These are phyloP conservation scores for Xylaria grammica DNA, from an alignment of 495 filamentous ascomycete genomes.

Conservation along the genomic window DNA sequence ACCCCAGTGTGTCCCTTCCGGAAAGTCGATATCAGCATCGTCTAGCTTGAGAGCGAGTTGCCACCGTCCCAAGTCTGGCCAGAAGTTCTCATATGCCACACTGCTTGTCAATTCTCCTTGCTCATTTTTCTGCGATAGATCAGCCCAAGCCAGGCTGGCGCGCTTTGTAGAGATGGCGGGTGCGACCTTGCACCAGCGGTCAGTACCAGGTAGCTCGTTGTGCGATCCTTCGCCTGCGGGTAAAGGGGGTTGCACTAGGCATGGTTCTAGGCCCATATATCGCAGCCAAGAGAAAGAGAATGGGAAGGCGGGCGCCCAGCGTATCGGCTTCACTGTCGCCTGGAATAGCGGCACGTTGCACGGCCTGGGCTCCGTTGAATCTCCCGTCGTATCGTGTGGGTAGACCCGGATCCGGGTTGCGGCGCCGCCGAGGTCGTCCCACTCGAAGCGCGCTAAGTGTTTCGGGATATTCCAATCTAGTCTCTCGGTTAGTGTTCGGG, in stretches of 20 bases:
- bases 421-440: constrained; percentile 42
- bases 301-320: constrained; percentile 49
- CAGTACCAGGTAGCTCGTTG: constrained; percentile 42
- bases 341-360: constrained; percentile 47
- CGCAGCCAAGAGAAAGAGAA: constrained; percentile 40
- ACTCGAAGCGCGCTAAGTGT: constrained; percentile 57
- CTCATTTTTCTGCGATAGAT: constrained; percentile 42
- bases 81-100: constrained; percentile 42
- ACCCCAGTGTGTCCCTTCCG: constrained; percentile 36
- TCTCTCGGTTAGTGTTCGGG: constrained; percentile 5
- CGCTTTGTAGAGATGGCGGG: constrained; percentile 30
- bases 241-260: constrained; percentile 52
- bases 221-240: constrained; percentile 38
- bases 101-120: constrained; percentile 14
- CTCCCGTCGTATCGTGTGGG: constrained; percentile 35
- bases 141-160: constrained; percentile 43
- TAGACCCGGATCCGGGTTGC: constrained; percentile 50
- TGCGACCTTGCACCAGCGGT: constrained; percentile 39
- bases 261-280: constrained; percentile 40
- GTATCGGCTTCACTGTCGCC: constrained; percentile 45
- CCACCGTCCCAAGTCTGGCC: constrained; percentile 53
- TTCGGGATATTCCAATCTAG: constrained; percentile 61
- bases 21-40: constrained; percentile 45
- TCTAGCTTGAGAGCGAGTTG: constrained; percentile 49
- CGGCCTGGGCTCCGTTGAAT: constrained; percentile 32